Base-by-base conservation (phyloP, 2,329 filamentous ascomycete genomes). In the Fusarium pilosicola region DNA sequence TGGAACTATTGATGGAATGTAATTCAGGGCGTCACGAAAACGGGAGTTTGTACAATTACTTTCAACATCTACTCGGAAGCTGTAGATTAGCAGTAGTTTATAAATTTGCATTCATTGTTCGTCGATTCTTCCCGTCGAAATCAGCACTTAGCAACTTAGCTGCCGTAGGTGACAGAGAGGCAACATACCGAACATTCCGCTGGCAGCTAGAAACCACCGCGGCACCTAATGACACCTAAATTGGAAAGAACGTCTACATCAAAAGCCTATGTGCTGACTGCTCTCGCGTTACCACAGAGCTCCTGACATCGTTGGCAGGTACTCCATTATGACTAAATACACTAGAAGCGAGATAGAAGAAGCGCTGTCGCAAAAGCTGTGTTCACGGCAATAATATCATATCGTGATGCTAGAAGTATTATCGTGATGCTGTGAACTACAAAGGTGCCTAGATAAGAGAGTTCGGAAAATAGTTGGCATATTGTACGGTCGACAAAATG, bases 1-100 rank as follows among this genome's bases (percentile, higher is more conserved):
- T 0, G 20, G 13, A 7, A 13, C 7, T 30, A 0, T n/a, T 6
- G 3, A 18, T 18, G 3, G 0, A 18, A 5, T n/a, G 46, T n/a
- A n/a, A 12, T 17, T 7, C 6, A n/a, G 20, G 14, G 20, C 10
- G 3, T 13, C 6, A 30, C 7, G 3, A 30, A 30, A 0, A 0
- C 5, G 20, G 4, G 28, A 17, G 7, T 13, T 8, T 17, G 5
- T 7, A 3, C 0, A n/a, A 2, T 13, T 49, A 0, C 10, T 30
- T 18, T 49, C 5, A n/a, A 9, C 0, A 18, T 0, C 20, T 13
- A 3, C 6, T 30, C 15, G 11, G 22, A 2, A 10, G 18, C 4
- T 18, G 1, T n/a, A 9, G 22, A 24, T 1, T 5, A 32, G 15
- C 0, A 30, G 14, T 10, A 0, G 15, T 3, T 6, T 11, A 14